phyloP scores from a whole-genome alignment of 345 rosid species.

The Eucalyptus melliodora region DNA sequence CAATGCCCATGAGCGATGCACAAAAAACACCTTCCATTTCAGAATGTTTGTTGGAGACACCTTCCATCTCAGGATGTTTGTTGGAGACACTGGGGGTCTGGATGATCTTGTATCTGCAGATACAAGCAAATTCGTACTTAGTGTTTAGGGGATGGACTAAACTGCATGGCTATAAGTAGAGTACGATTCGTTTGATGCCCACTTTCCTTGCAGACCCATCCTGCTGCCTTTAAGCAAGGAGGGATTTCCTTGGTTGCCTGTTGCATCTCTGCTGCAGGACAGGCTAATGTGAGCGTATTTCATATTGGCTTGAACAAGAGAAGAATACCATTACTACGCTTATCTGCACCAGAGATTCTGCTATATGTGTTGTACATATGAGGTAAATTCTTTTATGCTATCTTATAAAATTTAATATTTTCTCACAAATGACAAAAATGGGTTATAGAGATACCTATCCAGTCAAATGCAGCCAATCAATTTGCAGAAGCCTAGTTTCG shows the following conservation, averaged over 20 bases:
- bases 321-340: not conserved
- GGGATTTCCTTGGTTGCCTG: constrained; percentile 73
- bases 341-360: not conserved
- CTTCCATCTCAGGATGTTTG: not conserved
- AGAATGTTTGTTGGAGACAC: constrained; percentile 87
- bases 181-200: not conserved
- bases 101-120: constrained; percentile 72
- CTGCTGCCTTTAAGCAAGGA: constrained; percentile 70
- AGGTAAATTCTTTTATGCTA: not conserved
- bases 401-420: not conserved
- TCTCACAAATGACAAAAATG: not conserved
- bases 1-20: constrained; percentile 58
- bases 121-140: constrained; percentile 11
- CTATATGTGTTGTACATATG: not conserved
- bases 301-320: not conserved
- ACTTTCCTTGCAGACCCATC: constrained; percentile 46
- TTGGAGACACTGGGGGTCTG: constrained; percentile 72
- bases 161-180: not conserved
- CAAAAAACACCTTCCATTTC: constrained; percentile 59
- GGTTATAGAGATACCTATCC: not conserved
- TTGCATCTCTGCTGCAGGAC: constrained; percentile 78
- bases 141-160: not conserved
- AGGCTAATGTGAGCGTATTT: constrained; percentile 52
- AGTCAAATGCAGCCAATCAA: not conserved
- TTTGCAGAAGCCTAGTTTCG: not conserved